Evolutionary conservation across 805 yeast genomes (phyloP).

Genomic region (Metschnikowia cubensis): DNA sequence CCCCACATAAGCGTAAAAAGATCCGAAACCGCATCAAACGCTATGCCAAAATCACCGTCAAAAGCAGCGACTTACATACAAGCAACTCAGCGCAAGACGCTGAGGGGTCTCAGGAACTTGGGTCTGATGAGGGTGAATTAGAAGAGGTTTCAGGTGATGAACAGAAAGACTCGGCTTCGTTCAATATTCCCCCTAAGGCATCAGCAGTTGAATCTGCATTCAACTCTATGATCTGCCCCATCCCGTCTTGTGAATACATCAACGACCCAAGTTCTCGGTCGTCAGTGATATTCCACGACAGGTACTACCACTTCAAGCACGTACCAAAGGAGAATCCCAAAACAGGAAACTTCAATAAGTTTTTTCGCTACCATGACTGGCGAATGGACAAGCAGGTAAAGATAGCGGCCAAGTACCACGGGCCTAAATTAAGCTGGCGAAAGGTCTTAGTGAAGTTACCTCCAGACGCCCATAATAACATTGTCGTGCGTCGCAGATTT

Average conservation of each 20-base stretch:
- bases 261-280: slow-evolving; percentile 32
- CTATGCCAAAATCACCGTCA: slow-evolving; percentile 18
- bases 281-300: slow-evolving; percentile 41
- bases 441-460: slow-evolving; percentile 41
- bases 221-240: slow-evolving; percentile 37
- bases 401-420: slow-evolving; percentile 41
- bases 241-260: slow-evolving; percentile 33
- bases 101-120: neutral
- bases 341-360: slow-evolving; percentile 11
- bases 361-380: slow-evolving; percentile 32
- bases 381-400: slow-evolving; percentile 36
- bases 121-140: neutral
- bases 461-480: slow-evolving; percentile 46
- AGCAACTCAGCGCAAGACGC: neutral
- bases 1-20: slow-evolving; percentile 9
- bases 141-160: slow-evolving; percentile 2
- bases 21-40: slow-evolving; percentile 8
- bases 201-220: slow-evolving; percentile 41
- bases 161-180: slow-evolving; percentile 8
- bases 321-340: slow-evolving; percentile 24
- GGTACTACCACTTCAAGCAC: slow-evolving; percentile 32
- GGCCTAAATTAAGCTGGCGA: slow-evolving; percentile 37
- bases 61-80: slow-evolving; percentile 15
- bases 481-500: slow-evolving; percentile 40
- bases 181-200: slow-evolving; percentile 45